phyloP scores from a whole-genome alignment of 2,329 filamentous ascomycete genomes.

The Talaromyces marneffei region DNA sequence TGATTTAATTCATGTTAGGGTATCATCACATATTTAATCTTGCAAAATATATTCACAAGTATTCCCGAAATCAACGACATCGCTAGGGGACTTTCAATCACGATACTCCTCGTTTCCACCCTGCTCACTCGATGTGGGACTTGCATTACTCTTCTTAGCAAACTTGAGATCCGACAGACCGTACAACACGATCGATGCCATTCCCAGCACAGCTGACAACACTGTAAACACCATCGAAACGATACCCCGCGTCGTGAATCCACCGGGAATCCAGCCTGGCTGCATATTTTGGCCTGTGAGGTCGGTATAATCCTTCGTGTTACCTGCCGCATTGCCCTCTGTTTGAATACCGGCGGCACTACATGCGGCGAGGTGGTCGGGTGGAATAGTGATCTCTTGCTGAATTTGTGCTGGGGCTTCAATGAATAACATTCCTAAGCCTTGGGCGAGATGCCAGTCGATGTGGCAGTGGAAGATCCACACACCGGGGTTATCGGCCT shows the following conservation, averaged over 20 bases:
- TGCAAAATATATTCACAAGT: background rate
- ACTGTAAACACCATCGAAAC: slow-evolving; percentile 68
- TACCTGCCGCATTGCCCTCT: slow-evolving; percentile 67
- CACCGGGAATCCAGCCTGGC: slow-evolving; percentile 54
- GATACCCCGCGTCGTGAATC: slow-evolving; percentile 64
- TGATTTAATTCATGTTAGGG: background rate
- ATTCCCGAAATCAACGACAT: background rate
- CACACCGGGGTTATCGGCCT: slow-evolving; percentile 46
- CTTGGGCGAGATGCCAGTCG: slow-evolving; percentile 67
- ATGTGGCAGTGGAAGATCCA: slow-evolving; percentile 79
- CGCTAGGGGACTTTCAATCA: background rate
- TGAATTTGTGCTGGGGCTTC: slow-evolving; percentile 61
- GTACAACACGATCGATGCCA: slow-evolving; percentile 49
- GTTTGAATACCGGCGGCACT: slow-evolving; percentile 43
- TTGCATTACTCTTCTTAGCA: background rate
- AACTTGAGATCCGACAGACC: slow-evolving; percentile 38
- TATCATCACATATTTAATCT: background rate
- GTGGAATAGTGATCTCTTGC: slow-evolving; percentile 51
- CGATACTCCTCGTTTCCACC: background rate
- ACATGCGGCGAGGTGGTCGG: slow-evolving; percentile 13
- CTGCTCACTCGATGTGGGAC: background rate
- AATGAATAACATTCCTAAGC: slow-evolving; percentile 60
- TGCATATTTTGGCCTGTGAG: slow-evolving; percentile 54
- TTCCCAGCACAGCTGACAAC: slow-evolving; percentile 61
- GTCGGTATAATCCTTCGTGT: slow-evolving; percentile 58